phyloP scores from a whole-genome alignment of 2,329 filamentous ascomycete species.

The Incumbomyces lentus region DNA sequence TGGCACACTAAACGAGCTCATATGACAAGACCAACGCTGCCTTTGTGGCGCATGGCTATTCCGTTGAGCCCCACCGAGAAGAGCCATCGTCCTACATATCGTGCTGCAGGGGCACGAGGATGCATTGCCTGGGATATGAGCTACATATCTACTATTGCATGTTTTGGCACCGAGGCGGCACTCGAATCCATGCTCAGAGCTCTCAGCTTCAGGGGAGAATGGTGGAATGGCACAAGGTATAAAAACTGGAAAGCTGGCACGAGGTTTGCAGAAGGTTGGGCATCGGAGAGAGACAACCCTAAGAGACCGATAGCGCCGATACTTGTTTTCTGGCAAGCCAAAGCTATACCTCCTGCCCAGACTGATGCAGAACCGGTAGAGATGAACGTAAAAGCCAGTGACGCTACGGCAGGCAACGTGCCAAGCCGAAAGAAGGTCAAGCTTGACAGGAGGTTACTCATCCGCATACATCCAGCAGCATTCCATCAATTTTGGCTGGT shows the following conservation, averaged over 20 bases:
- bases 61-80: constrained; percentile 82
- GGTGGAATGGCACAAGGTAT: constrained; percentile 53
- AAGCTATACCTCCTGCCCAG: constrained; percentile 15
- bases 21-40: constrained; percentile 69
- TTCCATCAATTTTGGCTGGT: constrained; percentile 55
- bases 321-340: constrained; percentile 56
- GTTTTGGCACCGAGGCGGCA: constrained; percentile 57
- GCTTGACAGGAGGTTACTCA: constrained; percentile 46
- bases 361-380: constrained; percentile 13
- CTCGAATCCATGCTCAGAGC: constrained; percentile 56
- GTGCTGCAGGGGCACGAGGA: constrained; percentile 63
- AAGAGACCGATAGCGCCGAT: constrained; percentile 58
- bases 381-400: neutral
- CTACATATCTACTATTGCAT: constrained; percentile 76
- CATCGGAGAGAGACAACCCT: constrained; percentile 44
- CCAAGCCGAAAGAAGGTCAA: constrained; percentile 24
- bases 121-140: constrained; percentile 87
- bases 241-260: constrained; percentile 61
- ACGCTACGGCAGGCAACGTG: neutral
- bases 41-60: constrained; percentile 83
- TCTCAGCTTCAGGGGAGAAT: constrained; percentile 51
- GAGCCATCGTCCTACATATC: constrained; percentile 76
- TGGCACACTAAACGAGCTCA: constrained; percentile 87
- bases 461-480: constrained; percentile 75
- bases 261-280: constrained; percentile 48